phyloP scores from a whole-genome alignment of 192 early-diverging fungal species.

The Entophlyctis helioformis region DNA sequence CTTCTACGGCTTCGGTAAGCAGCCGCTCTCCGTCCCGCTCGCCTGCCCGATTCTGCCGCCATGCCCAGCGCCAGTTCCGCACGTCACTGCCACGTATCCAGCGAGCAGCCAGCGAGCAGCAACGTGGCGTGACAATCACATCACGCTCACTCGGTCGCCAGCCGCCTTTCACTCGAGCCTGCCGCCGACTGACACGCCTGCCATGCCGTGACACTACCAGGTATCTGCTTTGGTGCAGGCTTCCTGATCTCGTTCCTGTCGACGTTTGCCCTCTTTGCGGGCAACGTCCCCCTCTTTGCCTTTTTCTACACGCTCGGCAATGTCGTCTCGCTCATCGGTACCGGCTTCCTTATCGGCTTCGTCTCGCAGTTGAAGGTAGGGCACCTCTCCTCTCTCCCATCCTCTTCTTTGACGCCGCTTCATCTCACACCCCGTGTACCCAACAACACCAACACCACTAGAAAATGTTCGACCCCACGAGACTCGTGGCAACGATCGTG shows the following conservation, averaged over 20 bases:
- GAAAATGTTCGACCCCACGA: conserved; percentile 47
- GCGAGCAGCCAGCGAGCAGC: no score
- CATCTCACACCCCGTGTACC: neutral
- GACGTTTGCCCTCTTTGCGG: conserved; percentile 37
- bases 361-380: conserved; percentile 70
- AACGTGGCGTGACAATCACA: neutral
- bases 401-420: conserved; percentile 1
- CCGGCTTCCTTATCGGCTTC: conserved; percentile 83
- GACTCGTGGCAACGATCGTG: conserved; percentile 61
- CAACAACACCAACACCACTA: conserved; percentile 1
- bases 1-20: conserved; percentile 63
- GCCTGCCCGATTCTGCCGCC: no score
- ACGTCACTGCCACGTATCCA: no score
- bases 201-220: neutral
- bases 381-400: neutral
- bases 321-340: conserved; percentile 69
- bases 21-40: neutral
- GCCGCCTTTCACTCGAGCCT: no score
- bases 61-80: no score
- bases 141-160: neutral
- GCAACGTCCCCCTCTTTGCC: conserved; percentile 65
- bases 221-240: conserved; percentile 66
- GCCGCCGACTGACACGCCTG: neutral
- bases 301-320: conserved; percentile 87
- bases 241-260: conserved; percentile 71